Base-by-base conservation (phyloP, 805 yeast genomes). In the Saccharomyces jurei region DNA sequence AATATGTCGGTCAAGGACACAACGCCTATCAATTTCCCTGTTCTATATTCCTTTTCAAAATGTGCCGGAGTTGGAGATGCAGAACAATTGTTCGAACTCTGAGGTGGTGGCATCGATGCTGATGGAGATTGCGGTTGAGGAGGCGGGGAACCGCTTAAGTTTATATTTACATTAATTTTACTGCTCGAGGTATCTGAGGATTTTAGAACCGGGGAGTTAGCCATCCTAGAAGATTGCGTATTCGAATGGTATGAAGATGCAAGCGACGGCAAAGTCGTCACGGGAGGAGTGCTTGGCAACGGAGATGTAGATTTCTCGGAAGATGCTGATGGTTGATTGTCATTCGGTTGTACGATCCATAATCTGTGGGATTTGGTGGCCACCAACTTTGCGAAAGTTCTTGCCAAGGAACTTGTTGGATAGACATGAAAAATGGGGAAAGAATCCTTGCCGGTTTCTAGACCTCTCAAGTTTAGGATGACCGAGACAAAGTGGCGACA, bases 361-460 rank as follows among this genome's bases (percentile, higher is more conserved):
- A 87, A 71, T 67, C 98, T 79, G 72, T 92, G 99, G 1, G 96
- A 81, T 69, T 86, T 84, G 1, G 99, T 92, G 4, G 98, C 98
- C n/a, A 92, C 97, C 60, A 92, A 75, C 70, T 92, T 92, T 32
- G 97, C 98, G 64, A 92, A 80, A 2, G 95, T 89, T 67, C 96
- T 80, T 31, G 87, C 96, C 50, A 92, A 77, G 0, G 92, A 83
- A 5, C 95, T 82, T 44, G 80, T 77, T 55, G 82, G 81, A 57
- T 87, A 84, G 28, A 92, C 96, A 68, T 91, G 96, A 78, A 92
- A 92, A 44, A 92, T 92, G 14, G 99, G 99, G 77, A 86, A 91
- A 46, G 94, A 89, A 72, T 92, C 99, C 71, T 90, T 89, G 63
- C 89, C 90, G 58, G 60, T 67, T 63, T 86, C 94, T 25, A 92